Evolutionary conservation across 495 filamentous ascomycete genomes (phyloP).

Genomic region (Zalerion maritima): DNA sequence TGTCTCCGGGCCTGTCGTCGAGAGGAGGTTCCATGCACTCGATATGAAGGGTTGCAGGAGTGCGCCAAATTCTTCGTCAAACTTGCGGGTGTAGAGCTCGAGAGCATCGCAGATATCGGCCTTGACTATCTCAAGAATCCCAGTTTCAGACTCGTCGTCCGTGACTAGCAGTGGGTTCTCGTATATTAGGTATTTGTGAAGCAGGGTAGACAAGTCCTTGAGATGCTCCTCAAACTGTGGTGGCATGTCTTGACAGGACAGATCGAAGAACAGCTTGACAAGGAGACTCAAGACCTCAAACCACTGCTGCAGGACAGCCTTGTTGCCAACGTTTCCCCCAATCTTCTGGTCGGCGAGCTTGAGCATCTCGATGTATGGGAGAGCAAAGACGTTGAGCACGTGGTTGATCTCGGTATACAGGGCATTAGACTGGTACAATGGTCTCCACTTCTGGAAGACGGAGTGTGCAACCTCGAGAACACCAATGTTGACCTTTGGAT

Average conservation of each 20-base stretch:
- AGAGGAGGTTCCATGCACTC: constrained; percentile 82
- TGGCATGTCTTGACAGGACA: constrained; percentile 91
- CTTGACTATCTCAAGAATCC: constrained; percentile 69
- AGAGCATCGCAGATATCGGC: constrained; percentile 84
- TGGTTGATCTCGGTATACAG: constrained; percentile 91
- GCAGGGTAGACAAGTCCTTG: constrained; percentile 50
- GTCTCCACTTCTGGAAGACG: constrained; percentile 93
- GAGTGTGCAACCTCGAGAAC: constrained; percentile 95
- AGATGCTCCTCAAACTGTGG: constrained; percentile 85
- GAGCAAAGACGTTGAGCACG: constrained; percentile 68
- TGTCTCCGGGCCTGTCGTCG: constrained; percentile 66
- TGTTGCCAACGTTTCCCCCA: constrained; percentile 58
- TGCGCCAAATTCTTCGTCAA: constrained; percentile 75
- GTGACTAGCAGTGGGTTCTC: constrained; percentile 67
- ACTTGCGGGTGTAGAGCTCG: constrained; percentile 80
- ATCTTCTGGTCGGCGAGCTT: constrained; percentile 70
- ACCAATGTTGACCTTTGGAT: constrained; percentile 73
- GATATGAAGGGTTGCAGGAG: constrained; percentile 70
- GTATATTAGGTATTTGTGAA: constrained; percentile 89
- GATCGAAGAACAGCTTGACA: constrained; percentile 84
- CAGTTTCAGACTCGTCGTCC: constrained; percentile 75
- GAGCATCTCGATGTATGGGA: constrained; percentile 66
- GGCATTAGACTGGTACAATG: constrained; percentile 77
- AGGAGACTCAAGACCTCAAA: constrained; percentile 75
- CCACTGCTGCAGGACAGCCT: constrained; percentile 51